Percentiles rank a stretch among this genome's conserved stretches.
Evolutionary conservation across 805 yeast genomes (phyloP).

Genomic region (Candida maltosa): DNA sequence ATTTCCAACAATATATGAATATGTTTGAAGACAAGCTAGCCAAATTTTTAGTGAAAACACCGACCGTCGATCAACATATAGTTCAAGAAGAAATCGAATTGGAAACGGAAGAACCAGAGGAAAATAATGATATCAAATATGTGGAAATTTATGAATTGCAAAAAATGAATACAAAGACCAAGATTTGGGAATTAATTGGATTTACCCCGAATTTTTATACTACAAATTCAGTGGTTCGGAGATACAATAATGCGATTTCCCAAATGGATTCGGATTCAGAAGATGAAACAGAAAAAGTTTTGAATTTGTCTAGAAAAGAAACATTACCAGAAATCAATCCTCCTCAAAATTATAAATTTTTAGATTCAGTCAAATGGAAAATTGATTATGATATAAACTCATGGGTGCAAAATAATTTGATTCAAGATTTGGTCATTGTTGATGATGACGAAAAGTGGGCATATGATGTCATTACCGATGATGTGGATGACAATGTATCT

Average conservation of each 20-base stretch:
- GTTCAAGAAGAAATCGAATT: conserved; percentile 13
- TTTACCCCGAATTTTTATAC: conserved; percentile 55
- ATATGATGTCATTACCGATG: conserved; percentile 50
- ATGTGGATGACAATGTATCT: conserved; percentile 17
- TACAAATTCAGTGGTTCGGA: conserved; percentile 25
- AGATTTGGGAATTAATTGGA: conserved; percentile 64
- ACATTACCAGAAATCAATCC: conserved; percentile 44
- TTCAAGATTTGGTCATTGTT: conserved; percentile 51
- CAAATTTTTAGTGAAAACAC: conserved; percentile 8
- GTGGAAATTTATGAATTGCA: conserved; percentile 73
- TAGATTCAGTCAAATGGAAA: conserved; percentile 50
- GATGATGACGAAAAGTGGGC: conserved; percentile 86
- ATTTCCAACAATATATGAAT: conserved; percentile 46
- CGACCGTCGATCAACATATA: conserved; percentile 10
- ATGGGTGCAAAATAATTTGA: conserved; percentile 58
- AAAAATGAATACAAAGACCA: conserved; percentile 41
- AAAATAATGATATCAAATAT: conserved; percentile 24
- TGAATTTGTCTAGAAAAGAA: conserved; percentile 5
- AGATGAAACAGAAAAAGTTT: neutral
- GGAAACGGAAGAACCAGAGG: conserved; percentile 33
- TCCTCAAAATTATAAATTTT: conserved; percentile 59
- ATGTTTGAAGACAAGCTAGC: conserved; percentile 40
- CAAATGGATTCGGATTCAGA: conserved; percentile 3
- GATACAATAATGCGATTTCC: conserved; percentile 4
- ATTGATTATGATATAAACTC: conserved; percentile 59